These are phyloP conservation scores for Phytophthora chlamydospora DNA, from an alignment of 352 stramenopile species.

Conservation along the genomic window DNA sequence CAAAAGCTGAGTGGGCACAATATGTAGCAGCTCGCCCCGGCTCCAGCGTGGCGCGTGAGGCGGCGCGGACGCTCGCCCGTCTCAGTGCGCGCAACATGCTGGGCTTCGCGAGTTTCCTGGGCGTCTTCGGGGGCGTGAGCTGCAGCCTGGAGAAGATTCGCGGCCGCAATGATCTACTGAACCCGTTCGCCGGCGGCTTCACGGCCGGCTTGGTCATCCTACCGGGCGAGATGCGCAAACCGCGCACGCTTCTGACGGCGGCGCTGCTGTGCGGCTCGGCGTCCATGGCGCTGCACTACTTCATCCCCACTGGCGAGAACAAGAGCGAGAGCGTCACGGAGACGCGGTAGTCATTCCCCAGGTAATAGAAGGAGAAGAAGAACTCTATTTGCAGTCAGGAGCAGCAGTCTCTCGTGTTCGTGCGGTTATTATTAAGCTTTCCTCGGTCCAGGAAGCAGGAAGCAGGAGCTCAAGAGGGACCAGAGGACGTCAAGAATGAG, in stretches of 20 bases:
- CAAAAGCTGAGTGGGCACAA: constrained; percentile 46
- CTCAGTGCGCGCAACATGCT: constrained; percentile 64
- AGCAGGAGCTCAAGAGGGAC: background rate
- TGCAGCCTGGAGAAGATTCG: constrained; percentile 70
- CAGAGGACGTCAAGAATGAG: constrained; percentile 30
- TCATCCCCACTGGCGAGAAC: constrained; percentile 47
- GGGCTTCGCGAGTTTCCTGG: constrained; percentile 75
- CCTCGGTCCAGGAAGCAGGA: background rate
- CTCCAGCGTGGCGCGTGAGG: constrained; percentile 42
- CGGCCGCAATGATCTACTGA: constrained; percentile 62
- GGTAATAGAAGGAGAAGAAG: constrained; percentile 22
- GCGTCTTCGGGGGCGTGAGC: constrained; percentile 74
- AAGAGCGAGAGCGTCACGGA: constrained; percentile 13
- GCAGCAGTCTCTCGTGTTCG: background rate
- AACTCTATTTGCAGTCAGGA: constrained; percentile 24
- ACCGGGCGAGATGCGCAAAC: constrained; percentile 51
- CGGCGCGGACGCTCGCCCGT: constrained; percentile 31
- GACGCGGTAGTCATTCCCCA: background rate
- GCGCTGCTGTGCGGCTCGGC: constrained; percentile 57
- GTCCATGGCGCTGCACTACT: constrained; percentile 67
- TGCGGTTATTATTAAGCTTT: constrained; percentile 23
- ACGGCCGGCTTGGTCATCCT: constrained; percentile 59
- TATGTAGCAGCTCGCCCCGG: constrained; percentile 29
- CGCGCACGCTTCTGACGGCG: constrained; percentile 43
- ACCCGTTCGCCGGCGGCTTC: constrained; percentile 76